A percentile compares a stretch with the other conserved stretches of the same genome.
These are phyloP conservation scores for Pseudonitzschia multistriata DNA, from an alignment of 108 stramenopile species.

Conservation along the genomic window DNA sequence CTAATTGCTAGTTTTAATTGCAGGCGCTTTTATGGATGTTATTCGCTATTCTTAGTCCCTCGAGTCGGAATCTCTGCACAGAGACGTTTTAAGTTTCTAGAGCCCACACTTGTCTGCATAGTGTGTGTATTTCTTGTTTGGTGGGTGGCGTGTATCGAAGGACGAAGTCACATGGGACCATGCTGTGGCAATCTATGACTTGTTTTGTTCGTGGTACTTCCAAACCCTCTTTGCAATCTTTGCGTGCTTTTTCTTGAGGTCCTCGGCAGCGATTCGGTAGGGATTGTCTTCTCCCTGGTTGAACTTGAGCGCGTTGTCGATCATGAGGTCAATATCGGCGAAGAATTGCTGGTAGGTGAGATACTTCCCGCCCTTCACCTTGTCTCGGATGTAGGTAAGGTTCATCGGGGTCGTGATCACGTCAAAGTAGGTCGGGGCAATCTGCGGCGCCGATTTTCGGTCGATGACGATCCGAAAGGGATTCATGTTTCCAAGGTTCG, in stretches of 20 bases:
- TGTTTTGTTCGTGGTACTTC: conserved; percentile 25
- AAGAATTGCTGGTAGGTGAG: conserved; percentile 62
- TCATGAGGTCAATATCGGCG: conserved; percentile 74
- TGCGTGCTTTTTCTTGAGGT: conserved; percentile 53
- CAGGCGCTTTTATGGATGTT: too few species aligned
- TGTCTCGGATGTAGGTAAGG: conserved; percentile 73
- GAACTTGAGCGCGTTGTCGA: conserved; percentile 67
- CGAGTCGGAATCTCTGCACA: too few species aligned
- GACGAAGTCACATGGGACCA: too few species aligned
- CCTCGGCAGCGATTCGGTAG: conserved; percentile 74
- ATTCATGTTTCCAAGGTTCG: conserved; percentile 60
- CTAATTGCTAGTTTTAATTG: too few species aligned
- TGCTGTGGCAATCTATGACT: too few species aligned
- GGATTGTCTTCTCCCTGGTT: conserved; percentile 70
- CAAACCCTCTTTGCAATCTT: conserved; percentile 58
- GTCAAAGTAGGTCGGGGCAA: conserved; percentile 77
- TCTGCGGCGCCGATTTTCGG: conserved; percentile 54
- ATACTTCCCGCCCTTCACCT: conserved; percentile 63
- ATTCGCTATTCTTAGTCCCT: too few species aligned
- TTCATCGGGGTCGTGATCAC: conserved; percentile 75
- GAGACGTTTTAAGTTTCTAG: too few species aligned
- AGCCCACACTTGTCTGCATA: too few species aligned
- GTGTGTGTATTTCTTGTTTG: too few species aligned
- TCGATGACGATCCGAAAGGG: conserved; percentile 85
- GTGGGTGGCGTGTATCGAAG: too few species aligned